A percentile compares a stretch with the other conserved stretches of the same genome.
These are phyloP conservation scores for Pleurotus sapidus DNA, from an alignment of 768 basidiomycete species.

Conservation along the genomic window DNA sequence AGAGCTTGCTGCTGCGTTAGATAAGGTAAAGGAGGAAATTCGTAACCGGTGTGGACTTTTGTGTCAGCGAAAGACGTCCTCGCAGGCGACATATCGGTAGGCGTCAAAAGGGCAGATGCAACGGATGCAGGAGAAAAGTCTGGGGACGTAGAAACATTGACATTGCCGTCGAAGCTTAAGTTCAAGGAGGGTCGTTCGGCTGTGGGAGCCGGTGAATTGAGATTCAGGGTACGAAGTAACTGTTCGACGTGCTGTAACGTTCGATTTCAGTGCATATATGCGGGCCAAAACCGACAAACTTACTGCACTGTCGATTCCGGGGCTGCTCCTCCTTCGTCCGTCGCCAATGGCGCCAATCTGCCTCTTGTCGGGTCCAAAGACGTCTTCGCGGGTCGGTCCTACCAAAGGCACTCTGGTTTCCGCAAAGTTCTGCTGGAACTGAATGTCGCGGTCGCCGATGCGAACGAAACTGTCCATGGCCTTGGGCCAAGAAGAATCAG, in stretches of 20 bases:
- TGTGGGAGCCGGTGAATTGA: slow-evolving; percentile 68
- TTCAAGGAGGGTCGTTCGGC: slow-evolving; percentile 39
- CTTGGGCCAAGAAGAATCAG: slow-evolving; percentile 66
- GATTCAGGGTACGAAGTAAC: slow-evolving; percentile 73
- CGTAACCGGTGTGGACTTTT: slow-evolving; percentile 53
- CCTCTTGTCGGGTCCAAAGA: slow-evolving; percentile 51
- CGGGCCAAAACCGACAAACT: slow-evolving; percentile 20
- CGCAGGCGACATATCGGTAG: slow-evolving; percentile 71
- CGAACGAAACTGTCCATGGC: slow-evolving; percentile 61
- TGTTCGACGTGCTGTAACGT: slow-evolving; percentile 70
- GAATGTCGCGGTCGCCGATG: slow-evolving; percentile 39
- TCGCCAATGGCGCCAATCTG: slow-evolving; percentile 77
- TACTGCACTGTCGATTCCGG: slow-evolving; percentile 56
- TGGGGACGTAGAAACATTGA: slow-evolving; percentile 48
- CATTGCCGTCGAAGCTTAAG: slow-evolving; percentile 35
- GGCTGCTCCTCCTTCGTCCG: slow-evolving; percentile 62
- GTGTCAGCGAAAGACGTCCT: slow-evolving; percentile 48
- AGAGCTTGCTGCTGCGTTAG: slow-evolving; percentile 44
- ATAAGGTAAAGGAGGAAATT: slow-evolving; percentile 34
- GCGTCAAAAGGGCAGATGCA: slow-evolving; percentile 68
- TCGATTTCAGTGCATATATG: slow-evolving; percentile 16
- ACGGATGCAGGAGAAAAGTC: slow-evolving; percentile 75
- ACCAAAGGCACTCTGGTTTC: slow-evolving; percentile 24
- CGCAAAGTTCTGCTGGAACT: slow-evolving; percentile 16
- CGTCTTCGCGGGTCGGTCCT: slow-evolving; percentile 51